A percentile compares a stretch with the other conserved stretches of the same genome.
These are phyloP conservation scores for Thinopyrum elongatum DNA, from an alignment of 176 grass and related monocot species.

Conservation along the genomic window DNA sequence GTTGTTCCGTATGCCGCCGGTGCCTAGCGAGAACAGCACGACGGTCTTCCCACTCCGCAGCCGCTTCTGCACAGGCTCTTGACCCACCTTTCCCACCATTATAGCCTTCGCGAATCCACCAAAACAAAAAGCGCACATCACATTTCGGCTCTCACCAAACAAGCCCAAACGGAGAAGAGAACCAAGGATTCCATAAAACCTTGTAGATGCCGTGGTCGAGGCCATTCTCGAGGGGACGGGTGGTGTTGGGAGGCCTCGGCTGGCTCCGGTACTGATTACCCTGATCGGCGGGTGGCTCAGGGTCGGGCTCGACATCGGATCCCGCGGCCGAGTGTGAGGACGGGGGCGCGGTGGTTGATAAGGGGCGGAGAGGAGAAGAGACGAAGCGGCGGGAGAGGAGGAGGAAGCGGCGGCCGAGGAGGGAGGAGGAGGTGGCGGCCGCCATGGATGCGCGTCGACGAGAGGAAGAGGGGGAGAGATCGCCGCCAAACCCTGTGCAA, in stretches of 20 bases:
- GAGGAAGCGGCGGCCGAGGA: slow-evolving; percentile 44
- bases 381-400: slow-evolving; percentile 27
- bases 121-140: background rate
- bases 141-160: background rate
- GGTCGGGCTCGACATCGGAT: slow-evolving; percentile 25
- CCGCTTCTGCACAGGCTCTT: slow-evolving; percentile 65
- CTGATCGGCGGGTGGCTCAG: background rate
- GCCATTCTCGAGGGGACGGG: slow-evolving; percentile 74
- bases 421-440: slow-evolving; percentile 25
- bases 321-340: slow-evolving; percentile 27
- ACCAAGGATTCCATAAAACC: slow-evolving; percentile 30
- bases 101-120: slow-evolving; percentile 52
- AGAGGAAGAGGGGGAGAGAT: background rate
- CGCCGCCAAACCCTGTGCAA: slow-evolving; percentile 40
- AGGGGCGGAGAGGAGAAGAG: slow-evolving; percentile 7
- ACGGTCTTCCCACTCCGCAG: slow-evolving; percentile 55
- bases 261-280: background rate
- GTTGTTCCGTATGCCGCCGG: slow-evolving; percentile 93
- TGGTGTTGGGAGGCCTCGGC: slow-evolving; percentile 30
- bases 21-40: slow-evolving; percentile 81
- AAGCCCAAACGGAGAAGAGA: background rate
- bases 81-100: slow-evolving; percentile 84
- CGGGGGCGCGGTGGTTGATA: slow-evolving; percentile 26
- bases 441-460: slow-evolving; percentile 42
- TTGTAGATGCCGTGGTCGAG: slow-evolving; percentile 85